These are phyloP conservation scores for Handroanthus guayacan DNA, from an alignment of 257 asterid species.

Conservation along the genomic window DNA sequence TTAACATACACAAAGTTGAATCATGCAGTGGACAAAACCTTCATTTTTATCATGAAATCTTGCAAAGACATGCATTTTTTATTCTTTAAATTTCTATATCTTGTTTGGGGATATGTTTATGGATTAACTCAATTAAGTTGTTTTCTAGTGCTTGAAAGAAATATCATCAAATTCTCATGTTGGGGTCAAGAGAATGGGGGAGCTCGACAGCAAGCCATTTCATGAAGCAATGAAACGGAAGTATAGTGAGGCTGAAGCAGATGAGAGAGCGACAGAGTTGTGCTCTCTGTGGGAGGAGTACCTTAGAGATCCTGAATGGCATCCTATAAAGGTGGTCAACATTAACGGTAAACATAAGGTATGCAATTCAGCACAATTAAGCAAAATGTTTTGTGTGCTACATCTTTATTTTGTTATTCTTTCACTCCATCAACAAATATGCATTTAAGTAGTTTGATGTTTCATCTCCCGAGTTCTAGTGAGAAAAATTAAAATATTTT, in stretches of 20 bases:
- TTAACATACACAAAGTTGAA: not conserved
- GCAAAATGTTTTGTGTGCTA: not conserved
- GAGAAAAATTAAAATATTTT: not conserved
- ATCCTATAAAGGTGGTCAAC: constrained; percentile 71
- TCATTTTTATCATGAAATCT: constrained; percentile 29
- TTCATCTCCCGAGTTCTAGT: constrained; percentile 5
- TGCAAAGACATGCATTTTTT: constrained; percentile 20
- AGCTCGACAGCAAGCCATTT: constrained; percentile 81
- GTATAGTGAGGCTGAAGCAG: constrained; percentile 70
- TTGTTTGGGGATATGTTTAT: constrained; percentile 22
- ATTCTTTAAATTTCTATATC: constrained; percentile 19
- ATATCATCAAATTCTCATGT: constrained; percentile 50
- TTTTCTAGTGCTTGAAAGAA: constrained; percentile 71
- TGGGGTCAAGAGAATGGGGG: constrained; percentile 93
- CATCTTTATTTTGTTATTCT: constrained; percentile 11
- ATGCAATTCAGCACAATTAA: constrained; percentile 33
- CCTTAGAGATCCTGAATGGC: constrained; percentile 96
- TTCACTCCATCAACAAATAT: not conserved
- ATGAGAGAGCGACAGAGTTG: constrained; percentile 80
- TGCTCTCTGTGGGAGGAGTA: constrained; percentile 93
- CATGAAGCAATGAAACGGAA: constrained; percentile 69
- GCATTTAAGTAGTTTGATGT: not conserved
- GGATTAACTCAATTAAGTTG: constrained; percentile 31
- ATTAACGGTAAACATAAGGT: constrained; percentile 70
- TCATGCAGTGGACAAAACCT: constrained; percentile 7